Conservation (phyloP, 805 yeast species). For the Candida manassasensis region DNA sequence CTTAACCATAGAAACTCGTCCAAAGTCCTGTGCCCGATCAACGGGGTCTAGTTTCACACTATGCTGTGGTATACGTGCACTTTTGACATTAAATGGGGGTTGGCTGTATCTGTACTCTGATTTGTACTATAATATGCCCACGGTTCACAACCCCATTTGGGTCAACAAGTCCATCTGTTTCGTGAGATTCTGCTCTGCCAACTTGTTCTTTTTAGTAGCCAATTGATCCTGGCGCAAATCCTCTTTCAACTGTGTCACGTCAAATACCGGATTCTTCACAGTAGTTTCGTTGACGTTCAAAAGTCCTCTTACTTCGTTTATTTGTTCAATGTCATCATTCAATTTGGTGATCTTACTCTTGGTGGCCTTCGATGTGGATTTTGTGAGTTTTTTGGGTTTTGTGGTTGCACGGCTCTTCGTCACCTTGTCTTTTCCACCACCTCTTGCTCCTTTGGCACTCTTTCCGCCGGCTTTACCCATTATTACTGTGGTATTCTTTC, state of each 20-base stretch:
- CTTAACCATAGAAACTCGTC: too few species aligned
- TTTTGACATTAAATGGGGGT: too few species aligned
- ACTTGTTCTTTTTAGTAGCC: constrained; percentile 21
- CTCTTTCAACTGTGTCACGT: constrained; percentile 28
- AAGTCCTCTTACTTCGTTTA: constrained; percentile 18
- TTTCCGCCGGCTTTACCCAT: too few species aligned
- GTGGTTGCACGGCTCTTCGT: background rate
- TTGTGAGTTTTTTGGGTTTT: constrained; percentile 9
- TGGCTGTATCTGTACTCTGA: too few species aligned
- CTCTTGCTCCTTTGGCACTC: background rate
- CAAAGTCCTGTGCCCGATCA: too few species aligned
- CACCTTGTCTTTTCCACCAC: background rate
- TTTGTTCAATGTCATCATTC: constrained; percentile 23
- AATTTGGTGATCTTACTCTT: constrained; percentile 30
- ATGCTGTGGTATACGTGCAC: too few species aligned
- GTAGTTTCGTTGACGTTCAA: constrained; percentile 7
- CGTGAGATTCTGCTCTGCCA: constrained; percentile 38
- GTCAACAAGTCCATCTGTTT: constrained; percentile 45
- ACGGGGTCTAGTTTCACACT: too few species aligned
- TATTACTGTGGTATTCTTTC: too few species aligned
- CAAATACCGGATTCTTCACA: constrained; percentile 26
- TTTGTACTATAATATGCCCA: too few species aligned
- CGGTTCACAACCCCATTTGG: constrained; percentile 35
- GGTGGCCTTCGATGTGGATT: constrained; percentile 25
- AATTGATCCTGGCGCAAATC: constrained; percentile 38